Evolutionary conservation across 345 rosid genomes (phyloP).

Genomic region (Passiflora organensis): DNA sequence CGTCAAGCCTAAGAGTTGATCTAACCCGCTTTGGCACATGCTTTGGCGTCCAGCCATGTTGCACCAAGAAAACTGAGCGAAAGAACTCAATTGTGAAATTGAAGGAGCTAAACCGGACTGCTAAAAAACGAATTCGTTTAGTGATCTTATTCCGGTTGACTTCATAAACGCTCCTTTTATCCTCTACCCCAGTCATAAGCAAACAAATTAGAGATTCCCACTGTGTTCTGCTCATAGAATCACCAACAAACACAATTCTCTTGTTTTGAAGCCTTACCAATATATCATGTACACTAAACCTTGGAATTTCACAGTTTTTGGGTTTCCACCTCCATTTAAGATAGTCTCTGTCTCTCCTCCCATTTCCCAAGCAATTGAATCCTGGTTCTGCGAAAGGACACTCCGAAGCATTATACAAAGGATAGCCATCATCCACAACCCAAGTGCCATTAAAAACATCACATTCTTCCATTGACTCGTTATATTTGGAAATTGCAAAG

Average conservation of each 20-base stretch:
- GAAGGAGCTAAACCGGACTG: constrained; percentile 69
- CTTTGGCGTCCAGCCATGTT: constrained; percentile 60
- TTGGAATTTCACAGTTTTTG: constrained; percentile 52
- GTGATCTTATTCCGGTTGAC: constrained; percentile 72
- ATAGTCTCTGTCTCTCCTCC: constrained; percentile 53
- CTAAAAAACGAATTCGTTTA: constrained; percentile 65
- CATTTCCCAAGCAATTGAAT: constrained; percentile 71
- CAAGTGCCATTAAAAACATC: constrained; percentile 56
- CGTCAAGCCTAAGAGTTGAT: constrained; percentile 62
- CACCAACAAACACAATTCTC: constrained; percentile 84
- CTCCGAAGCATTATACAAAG: constrained; percentile 59
- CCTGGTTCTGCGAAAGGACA: constrained; percentile 78
- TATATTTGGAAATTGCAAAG: constrained; percentile 29
- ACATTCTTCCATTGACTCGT: constrained; percentile 37
- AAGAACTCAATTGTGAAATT: constrained; percentile 80
- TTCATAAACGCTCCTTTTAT: constrained; percentile 78
- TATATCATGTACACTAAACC: constrained; percentile 38
- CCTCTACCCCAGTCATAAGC: constrained; percentile 75
- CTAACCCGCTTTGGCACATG: constrained; percentile 75
- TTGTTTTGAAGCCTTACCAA: constrained; percentile 57
- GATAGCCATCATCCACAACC: constrained; percentile 56
- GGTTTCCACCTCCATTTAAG: constrained; percentile 87
- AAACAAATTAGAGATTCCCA: constrained; percentile 93
- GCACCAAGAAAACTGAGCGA: constrained; percentile 86
- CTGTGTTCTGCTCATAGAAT: constrained; percentile 84